Evolutionary conservation across 1,284 basidiomycete species (phyloP).

Genomic region (Bjerkandera adusta): DNA sequence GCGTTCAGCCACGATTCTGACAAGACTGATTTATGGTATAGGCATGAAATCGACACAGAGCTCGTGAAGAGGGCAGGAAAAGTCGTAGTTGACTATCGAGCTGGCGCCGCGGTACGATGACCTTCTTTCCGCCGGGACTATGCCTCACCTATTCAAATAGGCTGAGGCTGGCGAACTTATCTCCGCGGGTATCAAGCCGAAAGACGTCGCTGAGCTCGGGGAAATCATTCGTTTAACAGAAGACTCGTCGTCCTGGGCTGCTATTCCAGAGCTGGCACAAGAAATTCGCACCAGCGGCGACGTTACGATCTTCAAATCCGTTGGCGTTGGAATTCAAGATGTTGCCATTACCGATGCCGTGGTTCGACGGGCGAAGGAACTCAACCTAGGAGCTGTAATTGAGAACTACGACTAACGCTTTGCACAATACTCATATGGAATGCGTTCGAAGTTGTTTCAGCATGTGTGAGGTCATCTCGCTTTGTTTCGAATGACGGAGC

Average conservation of each 20-base stretch:
- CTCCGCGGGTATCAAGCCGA: constrained; percentile 37
- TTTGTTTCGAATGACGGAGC: too few relatives aligned
- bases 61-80: constrained; percentile 51
- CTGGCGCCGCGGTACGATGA: constrained; percentile 50
- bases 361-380: constrained; percentile 36
- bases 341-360: constrained; percentile 60
- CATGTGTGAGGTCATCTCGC: too few relatives aligned
- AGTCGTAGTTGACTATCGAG: constrained; percentile 71
- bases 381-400: constrained; percentile 37
- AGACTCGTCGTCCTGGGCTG: constrained; percentile 12
- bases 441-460: too few relatives aligned
- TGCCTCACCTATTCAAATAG: constrained; percentile 12
- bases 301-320: constrained; percentile 78
- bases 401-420: constrained; percentile 39
- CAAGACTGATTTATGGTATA: constrained; percentile 8
- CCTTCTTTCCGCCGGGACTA: neutral
- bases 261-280: constrained; percentile 25
- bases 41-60: constrained; percentile 60
- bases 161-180: constrained; percentile 80
- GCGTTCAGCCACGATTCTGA: neutral
- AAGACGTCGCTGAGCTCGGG: constrained; percentile 58
- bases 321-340: constrained; percentile 76
- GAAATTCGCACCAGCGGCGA: constrained; percentile 32
- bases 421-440: too few relatives aligned
- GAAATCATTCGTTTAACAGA: constrained; percentile 40